phyloP scores from a whole-genome alignment of 1,284 basidiomycete genomes.

The Melanopsichium pennsylvanicum region DNA sequence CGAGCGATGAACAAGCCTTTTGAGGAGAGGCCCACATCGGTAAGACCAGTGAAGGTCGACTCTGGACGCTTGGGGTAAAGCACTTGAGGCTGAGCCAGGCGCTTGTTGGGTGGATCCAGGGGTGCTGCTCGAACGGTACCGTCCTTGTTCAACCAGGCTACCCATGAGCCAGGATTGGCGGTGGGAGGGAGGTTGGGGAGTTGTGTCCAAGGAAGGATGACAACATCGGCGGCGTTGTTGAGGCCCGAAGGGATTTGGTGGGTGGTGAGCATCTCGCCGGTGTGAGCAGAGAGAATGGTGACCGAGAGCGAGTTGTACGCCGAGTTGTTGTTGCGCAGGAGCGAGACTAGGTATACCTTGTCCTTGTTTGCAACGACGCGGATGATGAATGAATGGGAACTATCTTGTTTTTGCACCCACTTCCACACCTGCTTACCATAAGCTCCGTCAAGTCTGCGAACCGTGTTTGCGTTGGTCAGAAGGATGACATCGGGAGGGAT shows the following conservation, averaged over 20 bases:
- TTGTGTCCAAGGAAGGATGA: slow-evolving; percentile 43
- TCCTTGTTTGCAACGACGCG: slow-evolving; percentile 36
- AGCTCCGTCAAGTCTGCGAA: slow-evolving; percentile 35
- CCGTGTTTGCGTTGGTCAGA: slow-evolving; percentile 46
- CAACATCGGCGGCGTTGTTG: slow-evolving; percentile 29
- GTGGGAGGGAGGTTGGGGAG: slow-evolving; percentile 40
- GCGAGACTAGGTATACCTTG: slow-evolving; percentile 47
- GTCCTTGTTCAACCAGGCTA: slow-evolving; percentile 58
- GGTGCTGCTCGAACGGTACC: slow-evolving; percentile 49
- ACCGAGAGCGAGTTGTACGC: slow-evolving; percentile 34
- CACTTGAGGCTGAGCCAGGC: slow-evolving; percentile 43
- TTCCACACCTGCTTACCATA: slow-evolving; percentile 26
- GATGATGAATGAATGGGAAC: slow-evolving; percentile 29
- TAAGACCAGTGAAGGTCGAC: slow-evolving; percentile 31
- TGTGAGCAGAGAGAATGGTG: slow-evolving; percentile 38
- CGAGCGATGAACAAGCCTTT: slow-evolving; percentile 52
- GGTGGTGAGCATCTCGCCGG: slow-evolving; percentile 40
- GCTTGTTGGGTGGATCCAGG: slow-evolving; percentile 40
- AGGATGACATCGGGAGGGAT: slow-evolving; percentile 36
- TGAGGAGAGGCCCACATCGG: slow-evolving; percentile 55
- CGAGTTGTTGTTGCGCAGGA: slow-evolving; percentile 33
- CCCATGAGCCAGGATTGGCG: slow-evolving; percentile 49
- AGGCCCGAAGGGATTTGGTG: slow-evolving; percentile 40
- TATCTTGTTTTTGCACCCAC: slow-evolving; percentile 33
- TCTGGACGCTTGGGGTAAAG: slow-evolving; percentile 43